These are phyloP conservation scores for Trichoderma sp. DNA, from an alignment of 2,329 filamentous ascomycete species.

Conservation along the genomic window DNA sequence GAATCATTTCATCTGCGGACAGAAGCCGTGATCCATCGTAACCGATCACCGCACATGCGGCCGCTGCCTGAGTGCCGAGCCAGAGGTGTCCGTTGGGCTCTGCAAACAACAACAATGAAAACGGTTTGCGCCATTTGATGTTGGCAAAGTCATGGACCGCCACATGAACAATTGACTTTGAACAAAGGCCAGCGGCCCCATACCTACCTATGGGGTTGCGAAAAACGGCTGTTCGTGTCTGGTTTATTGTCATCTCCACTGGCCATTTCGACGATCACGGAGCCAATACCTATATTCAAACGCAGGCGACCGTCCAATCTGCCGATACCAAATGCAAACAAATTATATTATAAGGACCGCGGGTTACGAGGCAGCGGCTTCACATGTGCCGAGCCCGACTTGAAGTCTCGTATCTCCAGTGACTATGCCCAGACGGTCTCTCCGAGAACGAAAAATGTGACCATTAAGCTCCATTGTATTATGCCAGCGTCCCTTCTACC, in stretches of 20 bases:
- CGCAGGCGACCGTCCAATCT: neutral
- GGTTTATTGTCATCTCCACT: conserved; percentile 14
- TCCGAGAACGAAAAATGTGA: neutral
- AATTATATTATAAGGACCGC: neutral
- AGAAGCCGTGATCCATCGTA: neutral
- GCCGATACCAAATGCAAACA: neutral
- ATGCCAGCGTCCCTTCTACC: too few relatives aligned
- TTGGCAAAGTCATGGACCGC: neutral
- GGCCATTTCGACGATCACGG: neutral
- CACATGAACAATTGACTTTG: neutral
- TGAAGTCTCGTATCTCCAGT: neutral
- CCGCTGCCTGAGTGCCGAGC: neutral
- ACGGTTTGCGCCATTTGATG: neutral
- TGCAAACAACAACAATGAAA: neutral
- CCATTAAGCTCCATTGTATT: neutral
- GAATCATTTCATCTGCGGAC: conserved; percentile 3
- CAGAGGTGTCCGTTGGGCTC: neutral
- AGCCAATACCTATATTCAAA: neutral
- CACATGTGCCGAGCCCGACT: neutral
- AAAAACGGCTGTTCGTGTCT: neutral
- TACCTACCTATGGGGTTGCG: neutral
- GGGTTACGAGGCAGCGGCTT: conserved; percentile 13
- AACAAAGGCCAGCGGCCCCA: neutral
- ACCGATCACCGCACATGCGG: neutral
- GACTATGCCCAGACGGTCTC: neutral